Conservation (phyloP, 805 yeast genomes). For the Pichia ethanolica region DNA sequence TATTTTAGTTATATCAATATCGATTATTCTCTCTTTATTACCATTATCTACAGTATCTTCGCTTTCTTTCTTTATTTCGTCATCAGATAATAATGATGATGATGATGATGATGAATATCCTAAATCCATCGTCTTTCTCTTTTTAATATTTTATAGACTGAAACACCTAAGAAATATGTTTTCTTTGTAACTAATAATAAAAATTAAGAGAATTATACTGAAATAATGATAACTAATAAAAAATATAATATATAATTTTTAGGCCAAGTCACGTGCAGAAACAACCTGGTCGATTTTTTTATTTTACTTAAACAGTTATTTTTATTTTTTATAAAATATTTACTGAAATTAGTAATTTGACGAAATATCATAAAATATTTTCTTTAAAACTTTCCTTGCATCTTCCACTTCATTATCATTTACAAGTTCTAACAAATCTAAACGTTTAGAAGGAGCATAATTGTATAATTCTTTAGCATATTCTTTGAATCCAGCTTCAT, state of each 20-base stretch:
- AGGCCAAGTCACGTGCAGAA: no score
- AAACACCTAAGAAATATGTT: no score
- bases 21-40: neutral
- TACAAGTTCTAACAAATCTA: neutral
- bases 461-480: slow-evolving; percentile 8
- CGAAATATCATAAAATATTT: slow-evolving; percentile 11
- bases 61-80: no score
- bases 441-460: slow-evolving; percentile 10
- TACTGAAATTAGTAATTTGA: neutral
- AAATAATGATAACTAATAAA: no score
- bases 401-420: slow-evolving; percentile 1
- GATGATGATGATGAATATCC: slow-evolving; percentile 10
- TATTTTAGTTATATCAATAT: neutral
- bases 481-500: slow-evolving; percentile 9
- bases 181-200: neutral
- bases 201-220: no score
- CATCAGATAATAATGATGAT: no score
- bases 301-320: no score
- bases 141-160: neutral
- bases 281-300: no score
- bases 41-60: neutral
- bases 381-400: neutral
- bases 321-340: no score
- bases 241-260: no score
- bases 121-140: slow-evolving; percentile 2